Base-by-base conservation (phyloP, 179 eudicot genomes). In the Nepenthes alata region DNA sequence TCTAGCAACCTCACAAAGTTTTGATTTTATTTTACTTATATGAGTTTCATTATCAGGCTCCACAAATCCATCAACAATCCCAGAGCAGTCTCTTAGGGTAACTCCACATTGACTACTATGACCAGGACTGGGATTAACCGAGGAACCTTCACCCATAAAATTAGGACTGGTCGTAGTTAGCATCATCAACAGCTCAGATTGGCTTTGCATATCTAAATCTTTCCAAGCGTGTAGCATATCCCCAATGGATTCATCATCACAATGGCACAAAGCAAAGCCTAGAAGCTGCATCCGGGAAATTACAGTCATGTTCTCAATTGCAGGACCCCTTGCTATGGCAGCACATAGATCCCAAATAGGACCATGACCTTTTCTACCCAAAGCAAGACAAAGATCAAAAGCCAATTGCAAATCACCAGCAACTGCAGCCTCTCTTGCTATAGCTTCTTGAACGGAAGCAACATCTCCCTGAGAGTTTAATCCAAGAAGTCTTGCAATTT, bases 371-470 rank as follows among this genome's bases (percentile, higher is more conserved):
- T 83, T 94, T 70, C 85, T 83, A 47, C 91, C 91, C 80, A 94
- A 78, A 64, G 77, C 71, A 71, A 94, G 83, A 72, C 99, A 94
- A 47, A 90, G 80, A 76, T 87, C 99, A 73, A 72, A 87, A 70
- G 99, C 87, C 77, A 85, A 75, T 52, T 94, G 99, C 51, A 94
- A 74, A 76, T 94, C 97, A 66, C 97, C 99, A 55, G 94, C 88
- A 75, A 87, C 88, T 64, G 96, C 99, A 70, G 99, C 99, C 78
- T 94, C 97, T 77, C 99, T 86, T 34, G 99, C 96, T 68, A 94
- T 82, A 67, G 96, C 97, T 81, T 87, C 97, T 75, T 94, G 96
- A 62, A 87, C 95, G 55, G 81, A 72, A 63, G 85, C 79, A 64
- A 93, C 80, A 55, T 87, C 89, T 73, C 85, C 97, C 66, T 82